These are phyloP conservation scores for Phytopythium vexans DNA, from an alignment of 352 stramenopile species.

Conservation along the genomic window DNA sequence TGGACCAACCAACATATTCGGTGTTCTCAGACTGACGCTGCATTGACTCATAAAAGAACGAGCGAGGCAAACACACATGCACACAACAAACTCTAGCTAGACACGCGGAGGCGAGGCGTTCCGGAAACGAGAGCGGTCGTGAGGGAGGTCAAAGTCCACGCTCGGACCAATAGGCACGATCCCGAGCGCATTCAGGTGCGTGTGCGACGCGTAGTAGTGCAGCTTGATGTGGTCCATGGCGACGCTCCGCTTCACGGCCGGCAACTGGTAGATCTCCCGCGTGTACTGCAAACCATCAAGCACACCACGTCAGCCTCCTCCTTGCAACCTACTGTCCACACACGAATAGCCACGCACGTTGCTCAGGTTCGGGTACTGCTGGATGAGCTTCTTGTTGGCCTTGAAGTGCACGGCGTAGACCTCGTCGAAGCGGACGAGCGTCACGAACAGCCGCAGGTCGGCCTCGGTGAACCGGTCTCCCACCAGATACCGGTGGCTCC, in stretches of 20 bases:
- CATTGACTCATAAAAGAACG: no score
- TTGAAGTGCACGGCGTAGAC: conserved; percentile 87
- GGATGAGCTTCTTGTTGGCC: conserved; percentile 81
- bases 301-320: neutral
- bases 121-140: conserved; percentile 33
- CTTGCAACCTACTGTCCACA: conserved; percentile 3
- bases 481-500: conserved; percentile 66
- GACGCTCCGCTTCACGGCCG: conserved; percentile 31
- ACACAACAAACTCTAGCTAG: no score
- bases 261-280: conserved; percentile 48
- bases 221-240: conserved; percentile 48
- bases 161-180: conserved; percentile 30
- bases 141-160: conserved; percentile 21
- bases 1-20: no score
- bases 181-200: conserved; percentile 44
- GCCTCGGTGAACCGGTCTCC: conserved; percentile 71
- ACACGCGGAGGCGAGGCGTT: conserved; percentile 4
- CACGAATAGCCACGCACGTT: conserved; percentile 26
- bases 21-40: no score
- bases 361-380: conserved; percentile 84
- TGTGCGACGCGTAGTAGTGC: conserved; percentile 52
- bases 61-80: no score
- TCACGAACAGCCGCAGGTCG: conserved; percentile 92
- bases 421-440: conserved; percentile 93
- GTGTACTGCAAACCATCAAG: conserved; percentile 22